phyloP scores from a whole-genome alignment of 2,329 filamentous ascomycete species.

The Colletotrichum higginsianum region DNA sequence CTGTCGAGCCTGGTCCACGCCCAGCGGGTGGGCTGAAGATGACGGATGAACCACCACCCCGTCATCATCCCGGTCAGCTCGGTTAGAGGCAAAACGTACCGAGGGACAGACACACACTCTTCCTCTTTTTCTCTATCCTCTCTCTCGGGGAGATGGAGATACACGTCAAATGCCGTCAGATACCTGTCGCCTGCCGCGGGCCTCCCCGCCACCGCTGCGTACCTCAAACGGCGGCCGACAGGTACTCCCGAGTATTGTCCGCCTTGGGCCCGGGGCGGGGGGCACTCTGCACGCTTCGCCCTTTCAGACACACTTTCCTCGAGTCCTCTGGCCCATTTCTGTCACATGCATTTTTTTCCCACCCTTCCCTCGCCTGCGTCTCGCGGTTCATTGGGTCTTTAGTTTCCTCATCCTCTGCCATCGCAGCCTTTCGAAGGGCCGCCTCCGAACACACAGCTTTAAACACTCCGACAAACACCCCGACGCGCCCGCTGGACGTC shows the following conservation, averaged over 20 bases:
- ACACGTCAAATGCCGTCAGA: constrained; percentile 13
- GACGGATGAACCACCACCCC: constrained; percentile 34
- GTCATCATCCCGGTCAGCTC: constrained; percentile 41
- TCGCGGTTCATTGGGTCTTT: constrained; percentile 28
- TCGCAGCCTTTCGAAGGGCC: constrained; percentile 25
- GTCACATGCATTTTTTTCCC: constrained; percentile 39
- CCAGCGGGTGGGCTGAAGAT: constrained; percentile 25
- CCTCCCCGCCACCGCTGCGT: constrained; percentile 14
- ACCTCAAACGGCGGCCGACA: constrained; percentile 23
- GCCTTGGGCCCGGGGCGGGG: constrained; percentile 23
- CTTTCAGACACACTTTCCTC: constrained; percentile 13
- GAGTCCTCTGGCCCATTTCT: constrained; percentile 15
- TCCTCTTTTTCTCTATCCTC: too few species aligned
- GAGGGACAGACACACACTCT: constrained; percentile 16
- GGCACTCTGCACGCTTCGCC: constrained; percentile 3
- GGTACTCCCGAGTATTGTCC: constrained; percentile 27
- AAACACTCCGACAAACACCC: not conserved
- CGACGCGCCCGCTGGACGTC: constrained; percentile 10
- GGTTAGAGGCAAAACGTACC: constrained; percentile 34
- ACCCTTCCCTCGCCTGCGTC: constrained; percentile 17
- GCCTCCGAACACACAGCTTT: constrained; percentile 25
- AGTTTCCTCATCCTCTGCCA: constrained; percentile 10
- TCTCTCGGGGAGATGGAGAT: constrained; percentile 22
- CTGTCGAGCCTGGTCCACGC: constrained; percentile 2
- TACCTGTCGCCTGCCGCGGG: constrained; percentile 24